Evolutionary conservation across 257 asterid species (phyloP).

Genomic region (Nicotiana paniculata): DNA sequence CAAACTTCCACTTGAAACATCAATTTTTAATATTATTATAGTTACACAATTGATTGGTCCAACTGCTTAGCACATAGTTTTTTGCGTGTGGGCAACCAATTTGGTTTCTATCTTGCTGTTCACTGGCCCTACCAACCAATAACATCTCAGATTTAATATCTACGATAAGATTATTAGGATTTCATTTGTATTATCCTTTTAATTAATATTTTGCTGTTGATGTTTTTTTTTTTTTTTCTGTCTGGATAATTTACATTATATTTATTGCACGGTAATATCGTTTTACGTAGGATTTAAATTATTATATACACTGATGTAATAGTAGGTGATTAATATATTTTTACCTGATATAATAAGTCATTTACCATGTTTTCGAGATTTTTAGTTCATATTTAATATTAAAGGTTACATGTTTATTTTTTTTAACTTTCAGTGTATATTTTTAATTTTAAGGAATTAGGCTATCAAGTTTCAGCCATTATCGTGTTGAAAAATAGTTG

Average conservation of each 20-base stretch:
- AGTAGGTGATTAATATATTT: too few species aligned
- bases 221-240: neutral
- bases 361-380: too few species aligned
- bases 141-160: too few species aligned
- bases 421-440: too few species aligned
- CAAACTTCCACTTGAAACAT: neutral
- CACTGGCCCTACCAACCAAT: neutral
- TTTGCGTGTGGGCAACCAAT: slow-evolving; percentile 1
- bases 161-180: too few species aligned
- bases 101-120: neutral
- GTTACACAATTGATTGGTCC: neutral
- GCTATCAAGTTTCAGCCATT: too few species aligned
- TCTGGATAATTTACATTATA: neutral
- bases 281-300: neutral
- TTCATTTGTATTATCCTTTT: neutral
- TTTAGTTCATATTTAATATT: too few species aligned
- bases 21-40: neutral
- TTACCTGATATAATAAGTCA: too few species aligned
- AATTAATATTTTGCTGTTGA: neutral
- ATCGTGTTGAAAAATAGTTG: too few species aligned
- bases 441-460: too few species aligned
- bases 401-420: too few species aligned
- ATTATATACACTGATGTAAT: too few species aligned
- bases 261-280: neutral
- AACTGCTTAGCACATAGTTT: neutral